These are phyloP conservation scores for Cenchrus americanus DNA, from an alignment of 176 grass and related monocot genomes.

Conservation along the genomic window DNA sequence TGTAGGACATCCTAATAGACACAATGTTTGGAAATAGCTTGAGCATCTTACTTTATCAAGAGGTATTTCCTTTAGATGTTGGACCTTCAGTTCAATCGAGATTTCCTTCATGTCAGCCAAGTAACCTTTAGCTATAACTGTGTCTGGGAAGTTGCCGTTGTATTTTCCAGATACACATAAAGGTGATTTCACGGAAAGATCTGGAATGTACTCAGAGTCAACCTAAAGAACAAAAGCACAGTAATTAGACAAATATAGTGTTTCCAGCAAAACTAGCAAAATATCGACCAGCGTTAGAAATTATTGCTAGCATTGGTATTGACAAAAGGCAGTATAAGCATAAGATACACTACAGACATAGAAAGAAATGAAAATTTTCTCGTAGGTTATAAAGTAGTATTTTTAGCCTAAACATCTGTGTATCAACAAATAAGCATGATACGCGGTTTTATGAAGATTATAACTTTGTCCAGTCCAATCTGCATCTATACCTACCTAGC, in stretches of 20 bases:
- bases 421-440: not conserved
- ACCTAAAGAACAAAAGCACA: constrained; percentile 50
- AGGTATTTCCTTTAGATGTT: constrained; percentile 76
- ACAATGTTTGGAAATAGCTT: constrained; percentile 18
- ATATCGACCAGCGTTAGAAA: not conserved
- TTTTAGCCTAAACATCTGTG: not conserved
- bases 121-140: constrained; percentile 75
- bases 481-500: not conserved
- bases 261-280: constrained; percentile 4
- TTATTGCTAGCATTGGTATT: not conserved
- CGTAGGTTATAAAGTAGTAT: not conserved
- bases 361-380: not conserved
- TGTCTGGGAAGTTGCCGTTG: constrained; percentile 72
- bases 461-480: not conserved
- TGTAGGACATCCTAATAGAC: not conserved
- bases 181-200: constrained; percentile 69
- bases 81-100: constrained; percentile 82
- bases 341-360: not conserved
- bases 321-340: not conserved
- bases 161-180: constrained; percentile 88
- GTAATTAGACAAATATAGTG: constrained; percentile 10
- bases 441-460: not conserved
- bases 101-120: constrained; percentile 85
- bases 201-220: constrained; percentile 73
- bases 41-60: constrained; percentile 72